Conservation (phyloP, 345 rosid genomes). For the Boechera divaricarpa region DNA sequence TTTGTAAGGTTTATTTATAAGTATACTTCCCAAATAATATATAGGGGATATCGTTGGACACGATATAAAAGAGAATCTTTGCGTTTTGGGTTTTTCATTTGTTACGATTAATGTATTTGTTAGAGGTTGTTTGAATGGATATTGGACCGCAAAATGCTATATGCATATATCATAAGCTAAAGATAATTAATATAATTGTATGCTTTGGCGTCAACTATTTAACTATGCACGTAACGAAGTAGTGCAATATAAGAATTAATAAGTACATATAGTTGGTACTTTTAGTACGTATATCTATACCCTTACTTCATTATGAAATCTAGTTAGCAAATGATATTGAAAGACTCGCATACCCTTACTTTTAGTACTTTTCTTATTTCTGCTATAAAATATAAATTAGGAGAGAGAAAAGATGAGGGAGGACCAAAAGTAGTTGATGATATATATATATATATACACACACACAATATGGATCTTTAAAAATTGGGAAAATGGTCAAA, state of each 20-base stretch:
- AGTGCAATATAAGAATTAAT: conserved; percentile 11
- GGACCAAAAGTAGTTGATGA: conserved; percentile 39
- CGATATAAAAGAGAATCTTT: background rate
- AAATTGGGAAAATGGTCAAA: background rate
- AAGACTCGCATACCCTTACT: no score
- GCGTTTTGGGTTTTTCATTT: background rate
- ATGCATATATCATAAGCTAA: background rate
- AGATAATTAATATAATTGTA: conserved; percentile 11
- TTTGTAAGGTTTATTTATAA: no score
- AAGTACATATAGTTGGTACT: conserved; percentile 38
- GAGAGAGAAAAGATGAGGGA: conserved; percentile 25
- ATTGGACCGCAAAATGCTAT: background rate
- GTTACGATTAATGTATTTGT: background rate
- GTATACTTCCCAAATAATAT: no score
- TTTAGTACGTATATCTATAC: conserved; percentile 24
- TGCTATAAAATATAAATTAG: conserved; percentile 5
- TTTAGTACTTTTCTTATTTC: background rate
- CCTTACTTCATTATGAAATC: conserved; percentile 8
- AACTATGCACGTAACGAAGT: conserved; percentile 28
- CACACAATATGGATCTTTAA: conserved; percentile 1
- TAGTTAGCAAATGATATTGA: conserved; percentile 2
- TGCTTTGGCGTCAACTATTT: conserved; percentile 11
- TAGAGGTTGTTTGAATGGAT: conserved; percentile 1
- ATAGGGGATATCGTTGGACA: background rate
- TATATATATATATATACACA: background rate